Base-by-base conservation (phyloP, 2,329 filamentous ascomycete genomes). In the Cryphonectria carpinicola region DNA sequence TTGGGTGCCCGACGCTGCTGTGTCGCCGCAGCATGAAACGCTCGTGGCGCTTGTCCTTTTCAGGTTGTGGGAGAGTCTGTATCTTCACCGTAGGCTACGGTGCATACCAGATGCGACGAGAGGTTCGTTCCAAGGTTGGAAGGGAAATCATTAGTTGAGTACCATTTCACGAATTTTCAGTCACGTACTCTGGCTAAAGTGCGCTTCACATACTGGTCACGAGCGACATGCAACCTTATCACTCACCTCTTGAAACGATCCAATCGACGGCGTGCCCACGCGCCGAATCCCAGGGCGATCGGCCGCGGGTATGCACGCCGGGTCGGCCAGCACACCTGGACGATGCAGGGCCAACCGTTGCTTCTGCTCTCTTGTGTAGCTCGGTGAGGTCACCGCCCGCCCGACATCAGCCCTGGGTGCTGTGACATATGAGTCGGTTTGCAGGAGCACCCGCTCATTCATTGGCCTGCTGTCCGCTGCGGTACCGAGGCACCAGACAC, bases 261-360 rank as follows among this genome's bases (percentile, higher is more conserved):
- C 17, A 61, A 39, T n/a, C 35, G 32, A 61, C 32, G 32, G 58
- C 32, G 54, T 22, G 56, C 58, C 11, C 19, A 19, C 19, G 58
- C 35, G 19, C 58, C 32, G 35, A 39, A 61, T 22, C 35, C 22
- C 32, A 61, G 58, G 32, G 35, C 35, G 35, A 61, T 61, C 17
- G 35, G 19, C 58, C 35, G 58, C 58, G 58, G 58, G 19, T 61
- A n/a, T 61, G 58, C 58, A 61, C 32, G 32, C 58, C 19, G 58
- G 58, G 14, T 39, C 58, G 58, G 58, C 58, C 58, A 61, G 17
- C 32, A 61, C 32, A 39, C 32, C 19, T 37, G 35, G 35, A 37
- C 25, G 56, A 22, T 35, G 35, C 58, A 61, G 19, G 35, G 58
- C 58, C 58, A n/a, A 35, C 35, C 19, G 22, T 35, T 61, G 32